Evolutionary conservation across 345 rosid genomes (phyloP).

Genomic region (Cardamine occulta): DNA sequence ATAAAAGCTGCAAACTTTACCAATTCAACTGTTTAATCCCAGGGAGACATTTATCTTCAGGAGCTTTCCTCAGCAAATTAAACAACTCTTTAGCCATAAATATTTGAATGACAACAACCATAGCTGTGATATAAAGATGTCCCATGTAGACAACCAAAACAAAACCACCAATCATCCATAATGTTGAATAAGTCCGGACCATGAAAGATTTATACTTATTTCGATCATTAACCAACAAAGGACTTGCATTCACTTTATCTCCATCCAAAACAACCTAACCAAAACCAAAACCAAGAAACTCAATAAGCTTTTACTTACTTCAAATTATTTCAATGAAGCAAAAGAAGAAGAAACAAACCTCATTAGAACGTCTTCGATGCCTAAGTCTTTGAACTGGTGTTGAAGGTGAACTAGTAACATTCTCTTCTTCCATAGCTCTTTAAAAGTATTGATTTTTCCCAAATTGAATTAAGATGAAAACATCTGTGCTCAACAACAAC

Average conservation of each 20-base stretch:
- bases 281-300: constrained; percentile 19
- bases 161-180: constrained; percentile 97
- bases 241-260: constrained; percentile 60
- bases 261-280: constrained; percentile 62
- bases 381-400: constrained; percentile 59
- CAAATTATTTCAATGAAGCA: neutral
- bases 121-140: constrained; percentile 93
- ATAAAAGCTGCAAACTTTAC: constrained; percentile 43
- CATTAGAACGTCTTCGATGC: constrained; percentile 71
- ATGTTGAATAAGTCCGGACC: constrained; percentile 73
- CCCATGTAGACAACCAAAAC: constrained; percentile 88
- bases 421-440: constrained; percentile 69
- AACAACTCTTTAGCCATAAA: constrained; percentile 92
- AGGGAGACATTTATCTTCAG: constrained; percentile 85
- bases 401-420: constrained; percentile 47
- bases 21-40: constrained; percentile 87
- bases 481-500: constrained; percentile 31
- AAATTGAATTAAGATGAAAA: constrained; percentile 16
- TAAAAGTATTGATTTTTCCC: neutral
- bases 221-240: constrained; percentile 69
- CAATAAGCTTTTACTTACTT: neutral
- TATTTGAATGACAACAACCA: constrained; percentile 95
- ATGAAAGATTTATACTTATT: constrained; percentile 80
- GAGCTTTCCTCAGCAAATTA: constrained; percentile 79
- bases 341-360: constrained; percentile 52